These are phyloP conservation scores for Candida sonorensis DNA, from an alignment of 805 yeast genomes.

Conservation along the genomic window DNA sequence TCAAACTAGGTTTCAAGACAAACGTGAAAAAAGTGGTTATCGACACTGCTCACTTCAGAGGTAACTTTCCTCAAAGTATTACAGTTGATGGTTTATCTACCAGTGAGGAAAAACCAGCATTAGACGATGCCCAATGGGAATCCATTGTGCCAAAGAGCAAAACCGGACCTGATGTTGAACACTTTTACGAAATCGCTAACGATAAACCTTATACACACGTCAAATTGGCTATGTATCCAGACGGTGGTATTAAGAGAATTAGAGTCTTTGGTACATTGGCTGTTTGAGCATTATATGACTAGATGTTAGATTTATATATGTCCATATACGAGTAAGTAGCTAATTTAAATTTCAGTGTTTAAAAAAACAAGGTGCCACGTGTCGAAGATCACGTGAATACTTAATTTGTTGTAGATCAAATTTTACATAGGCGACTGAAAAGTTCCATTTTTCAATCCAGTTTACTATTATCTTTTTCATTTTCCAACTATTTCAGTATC, in stretches of 20 bases:
- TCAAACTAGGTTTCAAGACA: conserved; percentile 66
- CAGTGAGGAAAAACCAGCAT: conserved; percentile 25
- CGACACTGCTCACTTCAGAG: conserved; percentile 92
- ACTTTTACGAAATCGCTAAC: conserved; percentile 36
- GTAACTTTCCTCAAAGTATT: conserved; percentile 85
- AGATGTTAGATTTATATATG: too few relatives aligned
- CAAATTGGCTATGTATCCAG: conserved; percentile 80
- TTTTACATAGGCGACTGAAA: too few relatives aligned
- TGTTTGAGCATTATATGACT: conserved; percentile 4
- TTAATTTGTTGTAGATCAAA: too few relatives aligned
- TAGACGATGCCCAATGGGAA: conserved; percentile 41
- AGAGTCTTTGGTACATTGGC: conserved; percentile 63
- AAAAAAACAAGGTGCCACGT: too few relatives aligned
- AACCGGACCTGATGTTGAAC: conserved; percentile 83
- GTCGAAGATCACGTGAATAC: too few relatives aligned
- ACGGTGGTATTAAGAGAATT: conserved; percentile 92
- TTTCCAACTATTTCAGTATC: too few relatives aligned
- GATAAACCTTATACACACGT: conserved; percentile 54
- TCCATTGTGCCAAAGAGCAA: conserved; percentile 58
- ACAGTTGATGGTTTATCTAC: conserved; percentile 51
- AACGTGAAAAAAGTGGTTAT: conserved; percentile 55
- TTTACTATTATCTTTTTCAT: too few relatives aligned
- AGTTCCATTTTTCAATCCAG: too few relatives aligned
- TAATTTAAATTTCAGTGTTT: too few relatives aligned
- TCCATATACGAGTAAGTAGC: too few relatives aligned